A percentile compares a stretch with the other conserved stretches of the same genome.
These are phyloP conservation scores for Stellera chamaejasme DNA, from an alignment of 345 rosid species.

Conservation along the genomic window DNA sequence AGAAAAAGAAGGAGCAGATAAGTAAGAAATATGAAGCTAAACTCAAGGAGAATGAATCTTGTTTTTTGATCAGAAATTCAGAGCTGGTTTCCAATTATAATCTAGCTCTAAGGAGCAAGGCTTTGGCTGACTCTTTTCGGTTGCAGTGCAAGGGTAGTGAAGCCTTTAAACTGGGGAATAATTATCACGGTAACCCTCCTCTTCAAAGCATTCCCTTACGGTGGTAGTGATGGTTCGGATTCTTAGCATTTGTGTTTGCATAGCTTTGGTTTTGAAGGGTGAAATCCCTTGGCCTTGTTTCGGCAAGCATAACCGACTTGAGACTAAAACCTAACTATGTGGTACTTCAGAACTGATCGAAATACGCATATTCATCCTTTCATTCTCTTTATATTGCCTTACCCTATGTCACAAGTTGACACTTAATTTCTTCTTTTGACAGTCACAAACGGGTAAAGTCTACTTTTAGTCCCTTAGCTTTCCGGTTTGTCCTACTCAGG, in stretches of 20 bases:
- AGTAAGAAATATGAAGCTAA: constrained; percentile 32
- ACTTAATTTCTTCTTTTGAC: constrained; percentile 12
- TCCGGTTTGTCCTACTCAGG: too few species aligned
- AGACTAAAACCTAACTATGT: too few species aligned
- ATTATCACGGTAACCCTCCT: constrained; percentile 30
- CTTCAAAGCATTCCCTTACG: not conserved
- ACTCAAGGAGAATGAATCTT: constrained; percentile 33
- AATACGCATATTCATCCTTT: too few species aligned
- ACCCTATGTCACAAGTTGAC: not conserved
- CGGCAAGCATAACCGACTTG: too few species aligned
- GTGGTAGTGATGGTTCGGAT: too few species aligned
- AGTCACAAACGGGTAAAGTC: constrained; percentile 28
- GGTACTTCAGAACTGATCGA: too few species aligned
- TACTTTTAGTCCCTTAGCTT: too few species aligned
- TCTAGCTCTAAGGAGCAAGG: constrained; percentile 38
- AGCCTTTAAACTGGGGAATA: constrained; percentile 12
- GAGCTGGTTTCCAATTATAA: constrained; percentile 28
- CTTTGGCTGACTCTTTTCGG: constrained; percentile 49
- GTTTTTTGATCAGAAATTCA: constrained; percentile 20
- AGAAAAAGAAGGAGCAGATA: constrained; percentile 52
- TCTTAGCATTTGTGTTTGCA: too few species aligned
- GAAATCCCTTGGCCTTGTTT: too few species aligned
- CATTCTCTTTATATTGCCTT: not conserved
- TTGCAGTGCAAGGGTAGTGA: constrained; percentile 33
- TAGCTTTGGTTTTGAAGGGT: too few species aligned